phyloP scores from a whole-genome alignment of 805 yeast species.

The Candida corydali region DNA sequence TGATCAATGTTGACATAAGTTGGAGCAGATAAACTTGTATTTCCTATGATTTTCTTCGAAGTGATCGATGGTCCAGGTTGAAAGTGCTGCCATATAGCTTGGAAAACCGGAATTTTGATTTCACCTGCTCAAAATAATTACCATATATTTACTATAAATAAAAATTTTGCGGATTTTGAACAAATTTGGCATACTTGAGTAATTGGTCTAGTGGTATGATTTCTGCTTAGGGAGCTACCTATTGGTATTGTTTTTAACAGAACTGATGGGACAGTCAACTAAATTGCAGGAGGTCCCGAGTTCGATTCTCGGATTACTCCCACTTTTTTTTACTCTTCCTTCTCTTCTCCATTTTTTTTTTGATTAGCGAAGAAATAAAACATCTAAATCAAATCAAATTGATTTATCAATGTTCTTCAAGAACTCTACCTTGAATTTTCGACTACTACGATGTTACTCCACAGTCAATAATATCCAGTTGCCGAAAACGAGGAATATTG shows the following conservation, averaged over 20 bases:
- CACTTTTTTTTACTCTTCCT: background rate
- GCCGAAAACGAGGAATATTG: constrained; percentile 69
- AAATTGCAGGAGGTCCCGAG: constrained; percentile 46
- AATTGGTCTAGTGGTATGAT: constrained; percentile 38
- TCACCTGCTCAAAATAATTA: too few relatives aligned
- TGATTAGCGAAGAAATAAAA: background rate
- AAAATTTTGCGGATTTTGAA: background rate
- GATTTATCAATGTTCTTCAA: too few relatives aligned
- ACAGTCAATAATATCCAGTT: constrained; percentile 26
- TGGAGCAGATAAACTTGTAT: too few relatives aligned
- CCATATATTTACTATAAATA: too few relatives aligned
- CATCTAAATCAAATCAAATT: background rate
- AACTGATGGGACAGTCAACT: too few relatives aligned
- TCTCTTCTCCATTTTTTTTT: too few relatives aligned
- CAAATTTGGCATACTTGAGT: constrained; percentile 5
- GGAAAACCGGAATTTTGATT: too few relatives aligned
- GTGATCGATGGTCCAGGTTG: too few relatives aligned
- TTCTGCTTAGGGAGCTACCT: constrained; percentile 38
- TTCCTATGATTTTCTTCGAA: too few relatives aligned
- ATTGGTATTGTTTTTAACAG: background rate
- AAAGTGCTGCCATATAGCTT: too few relatives aligned
- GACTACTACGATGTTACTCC: constrained; percentile 2
- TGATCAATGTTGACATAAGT: too few relatives aligned
- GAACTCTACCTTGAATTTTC: too few relatives aligned
- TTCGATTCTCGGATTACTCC: constrained; percentile 50